phyloP scores from a whole-genome alignment of 306 rosid species.

The Vigna trinervia region DNA sequence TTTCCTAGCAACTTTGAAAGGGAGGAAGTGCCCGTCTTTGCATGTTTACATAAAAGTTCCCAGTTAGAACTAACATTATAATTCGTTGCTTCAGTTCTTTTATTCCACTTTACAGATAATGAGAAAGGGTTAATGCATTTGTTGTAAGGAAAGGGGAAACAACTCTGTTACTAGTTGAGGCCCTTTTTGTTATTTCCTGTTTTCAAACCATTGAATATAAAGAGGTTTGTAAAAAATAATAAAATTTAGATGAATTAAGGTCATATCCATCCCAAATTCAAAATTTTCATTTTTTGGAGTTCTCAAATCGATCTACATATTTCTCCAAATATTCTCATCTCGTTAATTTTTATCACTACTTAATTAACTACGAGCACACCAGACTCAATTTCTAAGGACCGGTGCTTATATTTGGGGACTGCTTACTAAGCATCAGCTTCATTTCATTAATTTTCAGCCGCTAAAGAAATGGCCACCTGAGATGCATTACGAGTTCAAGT shows the following conservation, averaged over 20 bases:
- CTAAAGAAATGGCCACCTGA: no score
- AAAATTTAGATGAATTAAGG: not conserved
- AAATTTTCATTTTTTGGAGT: no score
- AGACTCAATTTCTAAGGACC: not conserved
- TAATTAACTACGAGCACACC: not conserved
- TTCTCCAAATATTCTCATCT: not conserved
- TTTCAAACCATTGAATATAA: not conserved
- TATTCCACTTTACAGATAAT: not conserved
- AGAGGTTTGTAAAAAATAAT: not conserved
- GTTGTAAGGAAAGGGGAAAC: not conserved
- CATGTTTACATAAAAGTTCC: conserved; percentile 10
- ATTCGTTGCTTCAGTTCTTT: not conserved
- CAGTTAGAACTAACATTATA: not conserved
- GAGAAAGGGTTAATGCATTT: not conserved
- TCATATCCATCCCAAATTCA: not conserved
- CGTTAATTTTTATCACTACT: not conserved
- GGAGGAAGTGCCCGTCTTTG: not conserved
- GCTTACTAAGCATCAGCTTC: not conserved
- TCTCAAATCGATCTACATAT: not conserved
- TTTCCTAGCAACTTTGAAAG: no score
- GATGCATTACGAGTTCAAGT: conserved; percentile 19
- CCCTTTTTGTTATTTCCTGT: not conserved
- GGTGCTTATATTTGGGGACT: not conserved
- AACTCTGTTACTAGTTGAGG: not conserved
- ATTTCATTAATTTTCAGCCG: not conserved